Evolutionary conservation across 768 basidiomycete species (phyloP).

Genomic region (Amylocystis lapponica): DNA sequence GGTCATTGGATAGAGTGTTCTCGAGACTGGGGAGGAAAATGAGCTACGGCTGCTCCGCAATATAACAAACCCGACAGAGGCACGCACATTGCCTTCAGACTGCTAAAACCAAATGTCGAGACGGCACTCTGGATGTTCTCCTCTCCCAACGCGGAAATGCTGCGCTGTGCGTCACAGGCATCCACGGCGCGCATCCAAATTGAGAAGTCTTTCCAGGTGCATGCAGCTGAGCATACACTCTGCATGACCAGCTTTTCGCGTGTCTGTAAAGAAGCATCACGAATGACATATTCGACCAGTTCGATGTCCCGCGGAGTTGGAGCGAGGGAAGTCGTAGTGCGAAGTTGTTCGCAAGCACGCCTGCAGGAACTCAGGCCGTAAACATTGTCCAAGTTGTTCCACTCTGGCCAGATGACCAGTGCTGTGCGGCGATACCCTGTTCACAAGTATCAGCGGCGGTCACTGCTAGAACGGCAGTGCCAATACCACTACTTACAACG

Average conservation of each 20-base stretch:
- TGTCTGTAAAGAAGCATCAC: too few relatives aligned
- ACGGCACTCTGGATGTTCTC: constrained; percentile 3
- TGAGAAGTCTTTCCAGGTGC: background rate
- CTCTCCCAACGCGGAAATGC: background rate
- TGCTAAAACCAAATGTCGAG: constrained; percentile 7
- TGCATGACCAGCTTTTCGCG: too few relatives aligned
- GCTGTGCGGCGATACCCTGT: constrained; percentile 22
- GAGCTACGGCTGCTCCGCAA: background rate
- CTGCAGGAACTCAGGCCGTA: background rate
- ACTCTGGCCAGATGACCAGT: constrained; percentile 21
- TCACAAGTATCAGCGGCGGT: background rate
- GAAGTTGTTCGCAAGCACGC: constrained; percentile 6
- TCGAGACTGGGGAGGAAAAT: background rate
- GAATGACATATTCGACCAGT: constrained; percentile 4
- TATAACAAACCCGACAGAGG: background rate
- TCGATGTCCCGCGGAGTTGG: constrained; percentile 1
- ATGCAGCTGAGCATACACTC: constrained; percentile 6
- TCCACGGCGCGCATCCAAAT: constrained; percentile 9
- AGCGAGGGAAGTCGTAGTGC: background rate
- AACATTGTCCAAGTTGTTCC: constrained; percentile 5
- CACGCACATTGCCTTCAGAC: constrained; percentile 2
- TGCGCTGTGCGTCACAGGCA: constrained; percentile 3
- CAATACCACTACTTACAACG: constrained; percentile 14
- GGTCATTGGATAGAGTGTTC: background rate
- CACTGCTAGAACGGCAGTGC: background rate